Base-by-base conservation (phyloP, 345 rosid genomes). In the Euphorbia lathyris region DNA sequence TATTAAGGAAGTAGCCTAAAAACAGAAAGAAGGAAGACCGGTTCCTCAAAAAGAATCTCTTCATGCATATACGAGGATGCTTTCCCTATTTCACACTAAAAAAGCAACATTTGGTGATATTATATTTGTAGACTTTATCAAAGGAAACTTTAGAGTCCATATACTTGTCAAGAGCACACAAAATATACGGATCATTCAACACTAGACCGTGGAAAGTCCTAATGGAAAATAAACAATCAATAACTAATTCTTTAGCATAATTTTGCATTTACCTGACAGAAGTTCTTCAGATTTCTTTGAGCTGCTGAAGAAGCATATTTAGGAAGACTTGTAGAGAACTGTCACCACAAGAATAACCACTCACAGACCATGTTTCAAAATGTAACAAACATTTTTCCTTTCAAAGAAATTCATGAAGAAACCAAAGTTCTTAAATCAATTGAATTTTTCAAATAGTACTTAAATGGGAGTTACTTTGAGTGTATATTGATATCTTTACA, bases 251-350 rank as follows among this genome's bases (percentile, higher is more conserved):
- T 48, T 19, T 43, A 19, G 10, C 42, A n/a, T 47, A 20, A 47
- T 61, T 20, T 38, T 34, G 29, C 22, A 61, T 36, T 70, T 67
- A 89, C 96, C 92, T 79, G 92, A 62, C 87, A 83, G 20, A 77
- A 82, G 79, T 48, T 79, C 83, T 87, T 92, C 71, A 90, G 64
- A 83, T 79, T 88, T 79, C 97, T 95, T 84, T 95, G 99, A 71
- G 90, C 96, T 64, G 82, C 80, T 66, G 90, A 72, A 71, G 97
- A 92, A 72, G 97, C 77, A 36, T 91, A 95, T 82, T 92, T 95
- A 42, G 97, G 97, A 66, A 92, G 97, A 77, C 71, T 86, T 71
- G 78, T 72, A 65, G 86, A 83, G 78, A 84, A 86, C 99, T 95
- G 88, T 12, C 53, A 62, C 76, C 68, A 76, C 53, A 60, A 60